Percentiles rank a stretch among this genome's conserved stretches.
These are phyloP conservation scores for Ustilago shanxiensis DNA, from an alignment of 1,284 basidiomycete species.

Conservation along the genomic window DNA sequence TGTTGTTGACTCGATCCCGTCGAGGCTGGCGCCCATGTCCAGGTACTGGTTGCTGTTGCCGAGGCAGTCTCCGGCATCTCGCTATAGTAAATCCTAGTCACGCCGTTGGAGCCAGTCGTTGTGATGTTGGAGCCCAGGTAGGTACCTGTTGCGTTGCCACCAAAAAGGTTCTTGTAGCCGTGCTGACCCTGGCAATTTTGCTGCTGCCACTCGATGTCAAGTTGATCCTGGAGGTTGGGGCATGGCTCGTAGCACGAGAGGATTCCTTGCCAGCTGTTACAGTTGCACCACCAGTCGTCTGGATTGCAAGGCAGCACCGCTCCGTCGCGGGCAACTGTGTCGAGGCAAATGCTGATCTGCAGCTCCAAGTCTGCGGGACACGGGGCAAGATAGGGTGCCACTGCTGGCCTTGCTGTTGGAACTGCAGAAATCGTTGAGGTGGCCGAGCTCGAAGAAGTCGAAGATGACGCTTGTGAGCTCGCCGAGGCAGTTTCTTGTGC, in stretches of 20 bases:
- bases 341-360: conserved; percentile 26
- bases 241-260: conserved; percentile 33
- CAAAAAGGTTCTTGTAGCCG: conserved; percentile 21
- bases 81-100: conserved; percentile 26
- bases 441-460: conserved; percentile 11
- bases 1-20: conserved; percentile 17
- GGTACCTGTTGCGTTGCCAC: conserved; percentile 24
- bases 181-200: conserved; percentile 35
- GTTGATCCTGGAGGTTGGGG: conserved; percentile 24
- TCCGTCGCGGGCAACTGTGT: conserved; percentile 31
- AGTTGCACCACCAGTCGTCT: conserved; percentile 38
- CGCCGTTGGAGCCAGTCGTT: conserved; percentile 29
- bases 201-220: conserved; percentile 34
- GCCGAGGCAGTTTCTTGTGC: conserved; percentile 18
- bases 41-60: conserved; percentile 8
- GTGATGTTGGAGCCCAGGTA: conserved; percentile 29
- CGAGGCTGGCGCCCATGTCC: conserved; percentile 25
- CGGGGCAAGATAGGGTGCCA: conserved; percentile 20
- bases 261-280: conserved; percentile 37
- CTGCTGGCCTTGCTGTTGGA: conserved; percentile 12
- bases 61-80: conserved; percentile 22
- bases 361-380: conserved; percentile 29
- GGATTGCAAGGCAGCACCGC: conserved; percentile 34
- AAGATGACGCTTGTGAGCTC: not conserved
- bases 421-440: conserved; percentile 10